A percentile compares a stretch with the other conserved stretches of the same genome.
Conservation (phyloP, 2,329 filamentous ascomycete species). For the Colletotrichum karsti region DNA sequence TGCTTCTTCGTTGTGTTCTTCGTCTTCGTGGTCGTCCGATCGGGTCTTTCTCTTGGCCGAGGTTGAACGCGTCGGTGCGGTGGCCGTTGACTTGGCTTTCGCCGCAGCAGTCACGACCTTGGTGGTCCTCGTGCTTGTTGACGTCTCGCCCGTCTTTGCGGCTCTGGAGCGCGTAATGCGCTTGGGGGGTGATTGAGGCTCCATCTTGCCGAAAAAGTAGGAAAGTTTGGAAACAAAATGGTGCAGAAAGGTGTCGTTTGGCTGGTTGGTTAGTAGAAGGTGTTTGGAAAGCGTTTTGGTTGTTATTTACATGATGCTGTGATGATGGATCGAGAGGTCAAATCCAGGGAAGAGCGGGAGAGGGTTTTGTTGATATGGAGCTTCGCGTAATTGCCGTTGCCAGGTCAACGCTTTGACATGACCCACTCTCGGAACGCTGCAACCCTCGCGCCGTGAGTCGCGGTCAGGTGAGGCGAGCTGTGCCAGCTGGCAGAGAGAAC, state of each 20-base stretch:
- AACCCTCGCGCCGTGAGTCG: slow-evolving; percentile 11
- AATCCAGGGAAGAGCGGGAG: slow-evolving; percentile 14
- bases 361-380: slow-evolving; percentile 31
- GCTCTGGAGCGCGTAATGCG: slow-evolving; percentile 63
- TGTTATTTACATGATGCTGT: slow-evolving; percentile 24
- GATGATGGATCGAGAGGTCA: not conserved
- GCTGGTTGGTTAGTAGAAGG: slow-evolving; percentile 23
- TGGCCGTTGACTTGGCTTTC: slow-evolving; percentile 50
- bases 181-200: slow-evolving; percentile 64
- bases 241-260: not conserved
- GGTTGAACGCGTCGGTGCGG: slow-evolving; percentile 36
- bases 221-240: slow-evolving; percentile 2
- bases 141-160: slow-evolving; percentile 48
- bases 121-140: slow-evolving; percentile 45
- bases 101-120: slow-evolving; percentile 58
- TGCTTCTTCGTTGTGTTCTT: slow-evolving; percentile 46
- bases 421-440: slow-evolving; percentile 17
- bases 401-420: slow-evolving; percentile 5
- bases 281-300: not conserved
- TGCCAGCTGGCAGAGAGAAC: not conserved
- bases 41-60: slow-evolving; percentile 62
- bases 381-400: slow-evolving; percentile 28
- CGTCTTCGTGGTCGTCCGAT: slow-evolving; percentile 60
- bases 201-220: slow-evolving; percentile 47
- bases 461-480: not conserved